Percentiles rank a stretch among this genome's conserved stretches.
phyloP scores from a whole-genome alignment of 768 basidiomycete genomes.

The Lentinula sp. region DNA sequence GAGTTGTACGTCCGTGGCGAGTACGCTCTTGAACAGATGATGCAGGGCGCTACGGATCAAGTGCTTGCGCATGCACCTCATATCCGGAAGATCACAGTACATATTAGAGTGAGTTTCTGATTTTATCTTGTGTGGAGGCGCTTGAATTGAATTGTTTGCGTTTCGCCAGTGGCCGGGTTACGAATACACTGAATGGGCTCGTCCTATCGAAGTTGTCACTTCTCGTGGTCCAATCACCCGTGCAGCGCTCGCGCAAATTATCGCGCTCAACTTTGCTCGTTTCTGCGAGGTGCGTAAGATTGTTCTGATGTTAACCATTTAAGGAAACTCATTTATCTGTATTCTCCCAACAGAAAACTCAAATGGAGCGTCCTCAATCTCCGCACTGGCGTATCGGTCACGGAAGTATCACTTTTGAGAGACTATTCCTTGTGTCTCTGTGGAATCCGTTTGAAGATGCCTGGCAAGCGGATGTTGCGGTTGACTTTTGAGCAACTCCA shows the following conservation, averaged over 20 bases:
- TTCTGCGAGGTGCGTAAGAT: constrained; percentile 31
- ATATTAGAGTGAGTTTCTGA: constrained; percentile 28
- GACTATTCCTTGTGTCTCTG: constrained; percentile 34
- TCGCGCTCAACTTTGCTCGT: constrained; percentile 29
- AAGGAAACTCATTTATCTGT: not conserved
- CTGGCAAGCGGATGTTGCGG: constrained; percentile 46
- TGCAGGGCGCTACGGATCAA: constrained; percentile 31
- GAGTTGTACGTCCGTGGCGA: constrained; percentile 33
- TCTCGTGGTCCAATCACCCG: constrained; percentile 35
- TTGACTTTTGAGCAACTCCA: constrained; percentile 20
- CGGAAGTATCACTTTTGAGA: constrained; percentile 31
- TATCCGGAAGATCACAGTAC: constrained; percentile 26
- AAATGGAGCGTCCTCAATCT: constrained; percentile 16
- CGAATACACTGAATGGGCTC: constrained; percentile 31
- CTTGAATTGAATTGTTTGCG: not conserved
- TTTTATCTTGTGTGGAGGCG: not conserved
- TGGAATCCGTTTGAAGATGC: constrained; percentile 35
- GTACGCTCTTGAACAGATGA: constrained; percentile 26
- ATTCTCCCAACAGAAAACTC: constrained; percentile 21
- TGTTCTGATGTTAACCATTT: not conserved
- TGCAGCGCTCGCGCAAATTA: constrained; percentile 27
- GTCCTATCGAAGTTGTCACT: constrained; percentile 27
- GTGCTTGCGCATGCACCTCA: constrained; percentile 29
- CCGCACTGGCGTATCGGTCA: constrained; percentile 27
- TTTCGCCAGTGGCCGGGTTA: constrained; percentile 42